Conservation (phyloP, 2,329 filamentous ascomycete species). For the Fusarium odoratissimum region DNA sequence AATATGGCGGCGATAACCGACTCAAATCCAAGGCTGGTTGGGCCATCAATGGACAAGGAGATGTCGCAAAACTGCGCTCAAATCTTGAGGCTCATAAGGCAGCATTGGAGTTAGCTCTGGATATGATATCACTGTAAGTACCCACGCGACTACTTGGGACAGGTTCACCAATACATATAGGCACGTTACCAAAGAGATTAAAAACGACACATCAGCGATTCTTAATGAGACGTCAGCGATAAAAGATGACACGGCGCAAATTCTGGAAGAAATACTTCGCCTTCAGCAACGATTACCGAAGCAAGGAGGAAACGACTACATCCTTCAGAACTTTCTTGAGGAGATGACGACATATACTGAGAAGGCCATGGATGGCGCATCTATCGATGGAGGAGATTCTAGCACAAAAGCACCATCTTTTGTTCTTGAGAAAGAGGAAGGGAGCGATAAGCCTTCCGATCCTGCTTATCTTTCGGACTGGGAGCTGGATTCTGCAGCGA, state of each 20-base stretch:
- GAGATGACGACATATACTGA: background rate
- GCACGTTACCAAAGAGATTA: background rate
- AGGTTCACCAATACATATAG: background rate
- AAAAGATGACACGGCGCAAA: background rate
- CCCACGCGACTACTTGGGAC: rapidly evolving
- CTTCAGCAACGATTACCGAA: background rate
- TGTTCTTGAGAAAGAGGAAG: background rate
- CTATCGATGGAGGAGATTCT: background rate
- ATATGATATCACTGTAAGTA: background rate
- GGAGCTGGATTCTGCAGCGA: background rate
- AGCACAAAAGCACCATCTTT: background rate
- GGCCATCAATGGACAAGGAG: background rate
- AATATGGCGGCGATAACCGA: background rate
- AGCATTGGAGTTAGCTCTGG: background rate
- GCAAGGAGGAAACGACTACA: background rate
- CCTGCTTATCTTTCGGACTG: background rate
- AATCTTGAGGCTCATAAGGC: background rate
- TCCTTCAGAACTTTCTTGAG: background rate
- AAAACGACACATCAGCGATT: background rate
- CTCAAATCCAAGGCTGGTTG: background rate
- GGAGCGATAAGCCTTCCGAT: background rate
- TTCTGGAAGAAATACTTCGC: background rate
- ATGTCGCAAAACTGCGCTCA: background rate
- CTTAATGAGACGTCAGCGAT: background rate
- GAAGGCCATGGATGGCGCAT: background rate